Evolutionary conservation across 768 basidiomycete genomes (phyloP), one percentile per base, ranked within the genome.

Genomic region (Hydnomerulius pinastri): DNA sequence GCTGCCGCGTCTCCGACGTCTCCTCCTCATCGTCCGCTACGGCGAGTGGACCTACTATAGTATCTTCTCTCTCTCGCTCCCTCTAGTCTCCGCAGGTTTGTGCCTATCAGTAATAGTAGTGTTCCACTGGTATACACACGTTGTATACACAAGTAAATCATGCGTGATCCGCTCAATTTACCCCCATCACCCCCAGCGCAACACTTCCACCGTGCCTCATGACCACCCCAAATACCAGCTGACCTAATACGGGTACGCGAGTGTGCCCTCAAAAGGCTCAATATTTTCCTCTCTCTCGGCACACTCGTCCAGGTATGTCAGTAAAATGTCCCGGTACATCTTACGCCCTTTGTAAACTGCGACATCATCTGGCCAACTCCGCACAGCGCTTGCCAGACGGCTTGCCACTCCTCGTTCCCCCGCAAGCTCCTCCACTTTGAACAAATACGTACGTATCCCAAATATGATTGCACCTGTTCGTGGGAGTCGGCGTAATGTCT

Each of bases 281-380:
- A 10, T 46, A n/a, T 27, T 42, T 13, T 40, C 55, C 6, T 57
- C 53, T 21, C 27, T 27, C 28, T 44, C 54, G 6, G 53, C 56
- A 21, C 56, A 48, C 21, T 52, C 55, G 33, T 58, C 56, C 35
- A 60, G 32, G 25, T 64, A 64, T 3, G 46, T 28, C 39, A 64
- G 5, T 2, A 65, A 29, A 2, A 53, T 21, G 0, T 57, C 57
- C 27, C 47, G 33, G 28, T 67, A 60, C 66, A 66, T 65, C 36
- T 57, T 53, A 17, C 64, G 54, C 28, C 63, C 61, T 24, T 63
- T 63, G 45, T 68, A 68, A 8, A 46, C 18, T 2, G 41, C 75
- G 10, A 89, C 81, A 53, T 85, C 84, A 17, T 72, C 73, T 6
- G 82, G 80, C 85, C 87, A 89, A 55, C 80, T 80, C 50, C 79